Conservation (phyloP, 192 early-diverging fungal genomes). For the Coemansia sp. region DNA sequence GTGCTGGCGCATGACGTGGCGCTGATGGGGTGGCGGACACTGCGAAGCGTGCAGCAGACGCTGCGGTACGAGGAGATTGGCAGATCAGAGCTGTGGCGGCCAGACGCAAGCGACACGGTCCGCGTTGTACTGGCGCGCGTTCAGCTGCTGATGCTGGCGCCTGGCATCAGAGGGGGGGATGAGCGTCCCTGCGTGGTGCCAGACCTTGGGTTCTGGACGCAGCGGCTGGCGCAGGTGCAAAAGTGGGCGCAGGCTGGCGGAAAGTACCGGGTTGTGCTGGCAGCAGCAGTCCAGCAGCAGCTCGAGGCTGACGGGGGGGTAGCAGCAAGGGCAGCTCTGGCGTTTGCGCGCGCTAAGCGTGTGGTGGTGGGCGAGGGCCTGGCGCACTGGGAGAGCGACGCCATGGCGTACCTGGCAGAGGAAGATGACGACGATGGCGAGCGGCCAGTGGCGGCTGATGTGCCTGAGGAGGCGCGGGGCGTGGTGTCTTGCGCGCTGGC, state of each 20-base stretch:
- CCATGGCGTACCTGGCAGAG: conserved; percentile 7
- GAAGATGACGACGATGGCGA: conserved; percentile 16
- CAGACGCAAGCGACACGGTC: not conserved
- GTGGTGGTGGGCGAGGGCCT: not conserved
- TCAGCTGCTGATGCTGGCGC: not conserved
- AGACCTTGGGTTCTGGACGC: conserved; percentile 5
- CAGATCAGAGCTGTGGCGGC: not conserved
- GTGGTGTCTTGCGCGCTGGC: conserved; percentile 21
- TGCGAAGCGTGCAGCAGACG: conserved; percentile 16
- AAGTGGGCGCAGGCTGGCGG: not conserved
- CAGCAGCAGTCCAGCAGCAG: not conserved
- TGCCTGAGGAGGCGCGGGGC: conserved; percentile 23
- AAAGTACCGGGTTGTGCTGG: not conserved
- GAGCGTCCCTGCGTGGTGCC: not conserved
- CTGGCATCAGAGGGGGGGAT: too few species aligned
- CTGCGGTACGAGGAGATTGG: conserved; percentile 16
- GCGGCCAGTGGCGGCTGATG: conserved; percentile 27
- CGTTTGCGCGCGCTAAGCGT: not conserved
- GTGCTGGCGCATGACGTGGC: conserved; percentile 40
- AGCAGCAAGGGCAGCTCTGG: not conserved
- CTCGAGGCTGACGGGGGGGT: not conserved
- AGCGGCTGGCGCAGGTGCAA: not conserved
- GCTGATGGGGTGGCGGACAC: conserved; percentile 37
- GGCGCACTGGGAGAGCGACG: conserved; percentile 24
- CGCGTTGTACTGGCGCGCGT: not conserved